A percentile compares a stretch with the other conserved stretches of the same genome.
phyloP scores from a whole-genome alignment of 345 rosid genomes.

The Populus ilicifolia region DNA sequence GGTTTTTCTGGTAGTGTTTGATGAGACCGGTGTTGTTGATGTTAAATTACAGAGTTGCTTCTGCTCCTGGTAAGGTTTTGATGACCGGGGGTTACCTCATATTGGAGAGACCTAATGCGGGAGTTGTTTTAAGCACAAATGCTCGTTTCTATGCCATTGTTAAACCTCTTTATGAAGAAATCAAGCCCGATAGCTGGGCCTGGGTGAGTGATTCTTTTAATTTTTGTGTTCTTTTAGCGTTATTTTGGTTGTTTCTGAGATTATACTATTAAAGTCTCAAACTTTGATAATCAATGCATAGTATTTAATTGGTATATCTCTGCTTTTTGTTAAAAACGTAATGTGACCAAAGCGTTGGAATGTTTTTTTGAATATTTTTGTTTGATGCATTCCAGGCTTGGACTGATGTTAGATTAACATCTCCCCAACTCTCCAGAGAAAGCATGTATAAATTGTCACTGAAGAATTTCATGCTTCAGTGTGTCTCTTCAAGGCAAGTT shows the following conservation, averaged over 20 bases:
- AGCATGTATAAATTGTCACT: constrained; percentile 70
- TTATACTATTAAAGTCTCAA: not conserved
- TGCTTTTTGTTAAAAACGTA: not conserved
- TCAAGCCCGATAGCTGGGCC: constrained; percentile 77
- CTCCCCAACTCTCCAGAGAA: constrained; percentile 91
- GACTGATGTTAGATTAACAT: constrained; percentile 80
- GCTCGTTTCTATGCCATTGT: constrained; percentile 91
- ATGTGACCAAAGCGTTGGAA: not conserved
- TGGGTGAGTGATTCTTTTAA: constrained; percentile 49
- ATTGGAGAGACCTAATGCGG: constrained; percentile 91
- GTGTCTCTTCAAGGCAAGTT: constrained; percentile 63
- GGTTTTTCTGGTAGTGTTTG: not conserved
- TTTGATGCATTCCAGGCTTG: constrained; percentile 47
- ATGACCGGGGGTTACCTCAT: constrained; percentile 90
- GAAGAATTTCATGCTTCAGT: constrained; percentile 56
- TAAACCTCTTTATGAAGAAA: constrained; percentile 60
- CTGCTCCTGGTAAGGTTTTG: constrained; percentile 98
- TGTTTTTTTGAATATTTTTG: constrained; percentile 1
- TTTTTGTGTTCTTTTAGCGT: not conserved
- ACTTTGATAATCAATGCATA: no score
- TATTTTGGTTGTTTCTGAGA: not conserved
- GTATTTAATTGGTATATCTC: not conserved
- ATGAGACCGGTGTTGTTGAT: not conserved
- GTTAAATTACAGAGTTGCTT: constrained; percentile 59
- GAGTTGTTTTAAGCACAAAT: constrained; percentile 83